Conservation (phyloP, 805 yeast species). For the Lipomyces starkeyi region DNA sequence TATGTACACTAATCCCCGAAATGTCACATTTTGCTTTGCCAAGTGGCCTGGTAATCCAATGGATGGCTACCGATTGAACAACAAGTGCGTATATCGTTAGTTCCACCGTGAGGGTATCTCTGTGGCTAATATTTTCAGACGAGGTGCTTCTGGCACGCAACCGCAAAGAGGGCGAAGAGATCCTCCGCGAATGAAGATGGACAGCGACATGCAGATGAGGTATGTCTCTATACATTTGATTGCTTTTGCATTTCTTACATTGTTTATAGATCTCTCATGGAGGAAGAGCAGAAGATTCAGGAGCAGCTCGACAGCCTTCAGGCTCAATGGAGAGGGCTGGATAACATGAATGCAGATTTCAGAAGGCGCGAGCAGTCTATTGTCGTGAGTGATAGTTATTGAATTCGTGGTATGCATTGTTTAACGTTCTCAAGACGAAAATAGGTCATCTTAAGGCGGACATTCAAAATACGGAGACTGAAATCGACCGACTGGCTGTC, state of each 20-base stretch:
- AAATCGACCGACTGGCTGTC: conserved; percentile 8
- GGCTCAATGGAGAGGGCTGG: background rate
- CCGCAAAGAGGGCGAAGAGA: conserved; percentile 52
- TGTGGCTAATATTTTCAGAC: conserved; percentile 21
- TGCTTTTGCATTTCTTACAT: background rate
- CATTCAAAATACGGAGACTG: conserved; percentile 11
- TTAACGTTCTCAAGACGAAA: conserved; percentile 13
- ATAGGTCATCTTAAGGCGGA: conserved; percentile 17
- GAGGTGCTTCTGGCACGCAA: conserved; percentile 58
- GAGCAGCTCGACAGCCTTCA: background rate
- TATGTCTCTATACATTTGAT: background rate
- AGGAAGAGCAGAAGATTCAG: conserved; percentile 2
- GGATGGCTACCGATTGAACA: conserved; percentile 51
- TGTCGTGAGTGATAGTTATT: background rate
- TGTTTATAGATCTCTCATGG: conserved; percentile 5
- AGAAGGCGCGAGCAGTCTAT: conserved; percentile 9
- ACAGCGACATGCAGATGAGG: conserved; percentile 16
- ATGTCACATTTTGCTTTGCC: conserved; percentile 54
- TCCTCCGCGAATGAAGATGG: conserved; percentile 39
- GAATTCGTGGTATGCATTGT: background rate
- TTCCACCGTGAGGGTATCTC: background rate
- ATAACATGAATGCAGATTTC: background rate
- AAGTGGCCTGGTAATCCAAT: conserved; percentile 54
- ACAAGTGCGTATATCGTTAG: conserved; percentile 23
- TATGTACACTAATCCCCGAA: conserved; percentile 48